These are phyloP conservation scores for Solanum paucissectum DNA, from an alignment of 257 asterid genomes.

Conservation along the genomic window DNA sequence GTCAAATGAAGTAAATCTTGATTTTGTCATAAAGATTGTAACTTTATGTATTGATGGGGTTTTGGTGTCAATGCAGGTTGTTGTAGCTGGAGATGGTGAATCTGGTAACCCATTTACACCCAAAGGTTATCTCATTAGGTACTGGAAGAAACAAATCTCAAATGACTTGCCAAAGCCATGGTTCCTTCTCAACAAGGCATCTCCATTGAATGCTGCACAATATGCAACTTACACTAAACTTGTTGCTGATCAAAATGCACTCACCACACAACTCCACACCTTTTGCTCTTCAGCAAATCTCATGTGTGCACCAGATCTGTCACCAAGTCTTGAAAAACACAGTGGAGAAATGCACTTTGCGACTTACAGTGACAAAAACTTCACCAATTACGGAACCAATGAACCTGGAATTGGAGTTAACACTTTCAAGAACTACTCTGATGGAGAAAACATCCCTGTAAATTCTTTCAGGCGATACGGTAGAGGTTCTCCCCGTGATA, in stretches of 20 bases:
- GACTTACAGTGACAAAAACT: constrained; percentile 17
- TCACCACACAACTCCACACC: constrained; percentile 5
- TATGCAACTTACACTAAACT: constrained; percentile 40
- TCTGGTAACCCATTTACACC: constrained; percentile 51
- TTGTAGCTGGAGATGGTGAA: constrained; percentile 11
- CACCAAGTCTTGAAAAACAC: constrained; percentile 14
- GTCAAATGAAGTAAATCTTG: neutral
- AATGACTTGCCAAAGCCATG: constrained; percentile 44
- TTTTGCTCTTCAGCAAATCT: constrained; percentile 17
- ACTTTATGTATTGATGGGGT: neutral
- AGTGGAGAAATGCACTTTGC: neutral
- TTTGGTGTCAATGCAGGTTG: constrained; percentile 32
- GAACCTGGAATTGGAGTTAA: constrained; percentile 34
- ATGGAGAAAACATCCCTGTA: constrained; percentile 18
- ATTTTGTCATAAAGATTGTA: neutral
- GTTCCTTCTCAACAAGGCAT: constrained; percentile 45
- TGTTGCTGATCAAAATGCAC: constrained; percentile 9
- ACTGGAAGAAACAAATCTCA: constrained; percentile 56
- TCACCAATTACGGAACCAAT: constrained; percentile 62
- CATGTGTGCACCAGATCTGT: constrained; percentile 12
- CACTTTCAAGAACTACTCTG: constrained; percentile 46
- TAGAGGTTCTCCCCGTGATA: constrained; percentile 53
- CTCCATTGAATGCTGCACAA: constrained; percentile 43
- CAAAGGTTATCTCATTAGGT: constrained; percentile 34
- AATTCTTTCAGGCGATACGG: constrained; percentile 70